Base-by-base conservation (phyloP, 1,139 yeast genomes). In the Taphrina confusa region DNA sequence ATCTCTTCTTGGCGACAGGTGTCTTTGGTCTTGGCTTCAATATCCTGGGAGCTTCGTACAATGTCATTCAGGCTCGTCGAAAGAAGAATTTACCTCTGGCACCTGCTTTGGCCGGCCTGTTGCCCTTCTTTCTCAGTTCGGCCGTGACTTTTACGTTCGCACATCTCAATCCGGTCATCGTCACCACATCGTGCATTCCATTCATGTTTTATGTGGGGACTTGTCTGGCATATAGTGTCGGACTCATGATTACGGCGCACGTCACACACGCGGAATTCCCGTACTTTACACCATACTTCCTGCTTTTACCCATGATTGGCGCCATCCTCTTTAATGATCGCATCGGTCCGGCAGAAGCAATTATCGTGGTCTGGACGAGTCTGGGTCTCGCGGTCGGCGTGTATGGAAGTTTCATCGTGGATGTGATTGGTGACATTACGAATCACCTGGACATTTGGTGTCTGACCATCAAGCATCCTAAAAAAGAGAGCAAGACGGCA, bases 241-340 rank as follows among this genome's bases (percentile, higher is more conserved):
- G 79, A 1, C 68, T 75, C 27, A 72, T 76, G 47, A 86, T 86
- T 66, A 75, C 84, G 65, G 86, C 86, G 14, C 94, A 86, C 71
- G 79, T 86, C 67, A 85, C 92, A 33, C 71, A 80, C 56, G 90
- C 84, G 69, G 73, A 74, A 16, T 86, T 84, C 75, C 94, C 94
- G 25, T 68, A 67, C 61, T 71, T 75, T 72, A 72, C 73, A 28
- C 58, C 58, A 1, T 54, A 54, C 51, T 60, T 74, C 34, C 71
- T 75, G 16, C 65, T 72, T 66, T 63, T 73, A 16, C 74, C 77
- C 14, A 68, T 75, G 28, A 63, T 70, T 45, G 61, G 65, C 2
- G 78, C 76, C 9, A 68, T 75, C 5, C 44, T 75, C 12, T 60
- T 62, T 37, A 27, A 57, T 22, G 18, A n/a, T 20, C 5, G 39